Evolutionary conservation across 331 rosid genomes (phyloP).

Genomic region (Cydonia oblonga): DNA sequence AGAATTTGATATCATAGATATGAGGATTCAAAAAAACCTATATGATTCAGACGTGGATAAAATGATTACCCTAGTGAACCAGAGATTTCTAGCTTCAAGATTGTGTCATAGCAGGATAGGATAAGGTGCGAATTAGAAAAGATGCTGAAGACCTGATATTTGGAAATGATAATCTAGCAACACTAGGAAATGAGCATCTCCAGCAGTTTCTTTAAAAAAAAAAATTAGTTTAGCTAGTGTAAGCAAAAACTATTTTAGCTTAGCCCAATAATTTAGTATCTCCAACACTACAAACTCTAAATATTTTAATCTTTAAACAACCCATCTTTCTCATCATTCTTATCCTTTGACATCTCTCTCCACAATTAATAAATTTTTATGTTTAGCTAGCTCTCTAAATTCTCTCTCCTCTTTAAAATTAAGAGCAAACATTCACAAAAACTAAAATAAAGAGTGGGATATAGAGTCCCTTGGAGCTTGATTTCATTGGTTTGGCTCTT

Average conservation of each 20-base stretch:
- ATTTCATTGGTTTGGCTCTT: not conserved
- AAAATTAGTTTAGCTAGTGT: not conserved
- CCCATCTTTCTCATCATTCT: not conserved
- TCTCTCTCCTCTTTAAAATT: not conserved
- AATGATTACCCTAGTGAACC: not conserved
- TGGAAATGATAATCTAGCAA: not conserved
- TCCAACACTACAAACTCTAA: not conserved
- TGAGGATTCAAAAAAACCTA: not conserved
- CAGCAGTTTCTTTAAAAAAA: not conserved
- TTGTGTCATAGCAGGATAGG: not conserved
- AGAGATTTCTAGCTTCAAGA: not conserved
- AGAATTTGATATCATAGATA: not conserved
- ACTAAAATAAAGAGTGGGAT: not conserved
- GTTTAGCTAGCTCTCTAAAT: not conserved
- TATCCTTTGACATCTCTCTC: not conserved
- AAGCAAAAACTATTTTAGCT: not conserved
- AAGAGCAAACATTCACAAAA: not conserved
- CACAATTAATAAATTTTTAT: not conserved
- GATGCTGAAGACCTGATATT: not conserved
- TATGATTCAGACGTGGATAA: not conserved
- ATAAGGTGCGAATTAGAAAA: not conserved
- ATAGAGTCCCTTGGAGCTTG: not conserved
- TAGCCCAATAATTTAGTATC: not conserved
- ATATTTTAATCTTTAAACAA: not conserved
- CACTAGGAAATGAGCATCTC: not conserved